Evolutionary conservation across 2,329 filamentous ascomycete species (phyloP), one percentile per base, ranked within the genome.

Genomic region (Xylaria hypoxylon): DNA sequence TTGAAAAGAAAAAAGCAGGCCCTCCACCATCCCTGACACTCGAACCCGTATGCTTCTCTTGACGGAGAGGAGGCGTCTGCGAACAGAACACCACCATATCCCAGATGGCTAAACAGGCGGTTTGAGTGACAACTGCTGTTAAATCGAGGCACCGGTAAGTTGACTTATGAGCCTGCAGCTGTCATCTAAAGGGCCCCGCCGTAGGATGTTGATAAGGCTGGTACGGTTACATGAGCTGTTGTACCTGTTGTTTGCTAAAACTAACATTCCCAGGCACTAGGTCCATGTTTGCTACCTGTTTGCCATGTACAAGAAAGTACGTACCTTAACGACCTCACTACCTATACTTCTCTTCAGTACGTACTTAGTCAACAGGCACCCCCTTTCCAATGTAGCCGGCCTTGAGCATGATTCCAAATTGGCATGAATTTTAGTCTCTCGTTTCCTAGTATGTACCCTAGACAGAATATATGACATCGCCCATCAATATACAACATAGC

Each of bases 11-110:
- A 28, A 17, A 17, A 13, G 24, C 45, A 44, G 47, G 10, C 58
- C 47, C 47, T 11, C 47, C 47, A 52, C 58, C 35, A 44, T 28
- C 35, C 58, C 58, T 24, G 22, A 2, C 42, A 48, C 19, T 53
- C 42, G 50, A 62, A 62, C 59, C 48, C 38, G 40, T 38, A 45
- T 38, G 24, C 50, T 55, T 55, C 22, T 33, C 17, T 13, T 53
- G 19, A 38, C 40, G 19, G n/a, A 55, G 26, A 4, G 13, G 35
- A 26, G 28, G 19, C 19, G 7, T 17, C 17, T 22, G 17, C 1
- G 24, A 10, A 22, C 28, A 15, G n/a, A 24, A 17, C 47, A 44
- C 4, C 5, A 59, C 17, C 22, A 4, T 40, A 4, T 50, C 13
- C 45, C 17, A 50, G 19, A 51, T 26, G 26, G 44, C 44, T 59